phyloP scores from a whole-genome alignment of 2,329 filamentous ascomycete species.

The Ophiocordyceps sinensis region DNA sequence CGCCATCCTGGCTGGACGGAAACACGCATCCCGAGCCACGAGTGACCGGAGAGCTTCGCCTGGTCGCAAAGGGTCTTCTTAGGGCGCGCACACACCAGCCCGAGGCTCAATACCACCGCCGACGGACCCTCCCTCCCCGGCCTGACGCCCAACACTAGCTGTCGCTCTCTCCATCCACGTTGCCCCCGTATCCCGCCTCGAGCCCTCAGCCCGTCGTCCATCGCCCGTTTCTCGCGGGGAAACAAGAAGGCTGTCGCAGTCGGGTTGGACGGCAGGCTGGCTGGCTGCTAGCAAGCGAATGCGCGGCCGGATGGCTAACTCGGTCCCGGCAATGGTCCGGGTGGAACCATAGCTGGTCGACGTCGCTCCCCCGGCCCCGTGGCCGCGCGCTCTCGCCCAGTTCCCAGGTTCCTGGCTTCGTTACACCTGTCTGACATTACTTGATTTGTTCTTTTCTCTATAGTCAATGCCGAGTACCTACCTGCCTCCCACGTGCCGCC shows the following conservation, averaged over 20 bases:
- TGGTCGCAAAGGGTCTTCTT: neutral
- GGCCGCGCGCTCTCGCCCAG: constrained; percentile 7
- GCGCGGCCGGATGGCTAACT: constrained; percentile 3
- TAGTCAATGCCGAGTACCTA: constrained; percentile 17
- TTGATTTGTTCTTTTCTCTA: constrained; percentile 15
- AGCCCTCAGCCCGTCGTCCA: constrained; percentile 5
- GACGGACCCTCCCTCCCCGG: constrained; percentile 1
- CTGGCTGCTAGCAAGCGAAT: constrained; percentile 1
- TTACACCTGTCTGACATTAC: constrained; percentile 12
- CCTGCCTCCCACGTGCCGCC: constrained; percentile 17
- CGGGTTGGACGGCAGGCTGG: neutral
- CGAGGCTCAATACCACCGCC: neutral
- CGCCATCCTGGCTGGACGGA: constrained; percentile 8
- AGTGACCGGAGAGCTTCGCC: constrained; percentile 1
- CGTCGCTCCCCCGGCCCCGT: constrained; percentile 11
- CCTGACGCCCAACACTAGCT: constrained; percentile 5
- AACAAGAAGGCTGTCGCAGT: too few species aligned
- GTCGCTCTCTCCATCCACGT: constrained; percentile 8
- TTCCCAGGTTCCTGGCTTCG: constrained; percentile 4
- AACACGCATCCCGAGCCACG: constrained; percentile 1
- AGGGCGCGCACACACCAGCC: neutral
- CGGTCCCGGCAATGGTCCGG: constrained; percentile 17
- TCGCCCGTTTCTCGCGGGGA: constrained; percentile 3
- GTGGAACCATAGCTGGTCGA: constrained; percentile 20
- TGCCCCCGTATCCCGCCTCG: constrained; percentile 11